phyloP scores from a whole-genome alignment of 257 asterid genomes.

The Nemophila menziesii region DNA sequence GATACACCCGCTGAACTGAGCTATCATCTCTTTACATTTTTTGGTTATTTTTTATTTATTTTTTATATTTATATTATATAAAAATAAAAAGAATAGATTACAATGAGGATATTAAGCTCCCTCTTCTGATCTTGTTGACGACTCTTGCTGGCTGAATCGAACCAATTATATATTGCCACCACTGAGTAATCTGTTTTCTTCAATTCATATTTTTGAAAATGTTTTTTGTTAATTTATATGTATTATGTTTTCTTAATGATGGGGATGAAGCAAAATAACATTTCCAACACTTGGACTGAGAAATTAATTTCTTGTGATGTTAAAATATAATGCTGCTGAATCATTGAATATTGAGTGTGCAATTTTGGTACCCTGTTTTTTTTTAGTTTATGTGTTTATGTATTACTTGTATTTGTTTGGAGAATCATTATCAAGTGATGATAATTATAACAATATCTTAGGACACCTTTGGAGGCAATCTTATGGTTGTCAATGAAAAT shows the following conservation, averaged over 20 bases:
- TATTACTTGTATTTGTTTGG: not conserved
- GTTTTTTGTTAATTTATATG: not conserved
- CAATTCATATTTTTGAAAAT: not conserved
- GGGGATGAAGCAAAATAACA: conserved; percentile 33
- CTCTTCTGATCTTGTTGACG: conserved; percentile 60
- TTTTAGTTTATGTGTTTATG: not conserved
- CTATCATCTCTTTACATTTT: conserved; percentile 14
- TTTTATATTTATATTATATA: too few species aligned
- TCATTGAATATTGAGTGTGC: not conserved
- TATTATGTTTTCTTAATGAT: conserved; percentile 5
- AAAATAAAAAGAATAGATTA: not conserved
- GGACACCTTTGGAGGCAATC: conserved; percentile 46
- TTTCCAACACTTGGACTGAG: conserved; percentile 72
- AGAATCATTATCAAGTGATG: conserved; percentile 25
- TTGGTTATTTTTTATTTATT: too few species aligned
- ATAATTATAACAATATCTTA: conserved; percentile 26
- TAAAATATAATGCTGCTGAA: conserved; percentile 30
- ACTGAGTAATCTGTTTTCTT: conserved; percentile 31
- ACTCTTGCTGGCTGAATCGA: conserved; percentile 63
- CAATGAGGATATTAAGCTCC: conserved; percentile 65
- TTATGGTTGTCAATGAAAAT: conserved; percentile 30
- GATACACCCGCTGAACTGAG: conserved; percentile 79
- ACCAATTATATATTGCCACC: conserved; percentile 23
- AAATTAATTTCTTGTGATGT: conserved; percentile 29
- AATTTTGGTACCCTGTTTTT: not conserved